Evolutionary conservation across 2,329 filamentous ascomycete species (phyloP), one percentile per base, ranked within the genome.

Genomic region (Xylaria polymorpha): DNA sequence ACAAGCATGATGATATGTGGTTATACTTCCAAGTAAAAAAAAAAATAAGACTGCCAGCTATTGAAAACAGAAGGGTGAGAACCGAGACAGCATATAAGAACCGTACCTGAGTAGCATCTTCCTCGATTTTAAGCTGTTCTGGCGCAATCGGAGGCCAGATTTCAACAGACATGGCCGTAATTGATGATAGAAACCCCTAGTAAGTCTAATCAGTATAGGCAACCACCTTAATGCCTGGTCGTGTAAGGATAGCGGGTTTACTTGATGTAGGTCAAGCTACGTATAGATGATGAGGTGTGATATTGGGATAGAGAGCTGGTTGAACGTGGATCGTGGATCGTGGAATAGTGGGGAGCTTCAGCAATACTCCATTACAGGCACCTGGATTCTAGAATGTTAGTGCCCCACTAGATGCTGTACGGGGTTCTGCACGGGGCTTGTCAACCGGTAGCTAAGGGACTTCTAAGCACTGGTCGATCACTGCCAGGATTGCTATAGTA

Each of bases 101-200:
- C 74, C 83, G 72, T 80, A 89, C 87, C 80, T 86, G 84, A 63
- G 84, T 82, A 71, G 83, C 81, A 73, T 84, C 83, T 72, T 83
- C 79, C 72, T 84, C 83, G 75, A 79, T 76, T 81, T 84, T 82
- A 79, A 88, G 84, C 74, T 87, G 83, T 37, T 79, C 81, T 3
- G 83, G 82, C 62, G 85, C 79, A 66, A 88, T 78, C 74, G 82
- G 82, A 78, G 87, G 87, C 86, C 86, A 89, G 81, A 89, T 84
- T 72, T 84, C 85, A 73, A 89, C 79, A 70, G 87, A 87, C 87
- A 89, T 89, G 72, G 69, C 51, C 43, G 60, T 78, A 73, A 70
- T 48, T 46, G 41, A 44, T 35, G 37, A 63, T 57, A 58, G 20
- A 39, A 35, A 65, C 44, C 56, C 53, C 53, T 55, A 29, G 46